These are phyloP conservation scores for Heliamphora pulchella DNA, from an alignment of 179 eudicot species.

Conservation along the genomic window DNA sequence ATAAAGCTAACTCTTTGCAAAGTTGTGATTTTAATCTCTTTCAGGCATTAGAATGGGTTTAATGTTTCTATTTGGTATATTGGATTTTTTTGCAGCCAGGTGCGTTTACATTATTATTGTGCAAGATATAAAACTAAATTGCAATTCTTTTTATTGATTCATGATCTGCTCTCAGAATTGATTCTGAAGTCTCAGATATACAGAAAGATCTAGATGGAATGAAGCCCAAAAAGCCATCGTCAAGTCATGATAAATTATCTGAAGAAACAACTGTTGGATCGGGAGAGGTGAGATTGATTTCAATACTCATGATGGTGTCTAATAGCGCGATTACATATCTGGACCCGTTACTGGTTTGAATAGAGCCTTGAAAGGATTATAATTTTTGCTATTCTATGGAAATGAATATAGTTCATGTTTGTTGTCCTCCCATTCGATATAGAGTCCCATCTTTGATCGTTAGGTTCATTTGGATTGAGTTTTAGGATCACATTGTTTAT, in stretches of 20 bases:
- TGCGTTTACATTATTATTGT: background rate
- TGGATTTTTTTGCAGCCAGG: background rate
- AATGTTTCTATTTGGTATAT: too few species aligned
- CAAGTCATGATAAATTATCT: constrained; percentile 26
- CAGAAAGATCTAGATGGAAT: constrained; percentile 47
- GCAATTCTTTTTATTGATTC: background rate
- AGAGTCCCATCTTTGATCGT: background rate
- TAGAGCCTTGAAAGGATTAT: background rate
- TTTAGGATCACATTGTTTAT: background rate
- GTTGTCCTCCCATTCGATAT: background rate
- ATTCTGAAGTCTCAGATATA: constrained; percentile 64
- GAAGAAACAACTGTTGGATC: constrained; percentile 29
- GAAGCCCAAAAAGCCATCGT: constrained; percentile 29
- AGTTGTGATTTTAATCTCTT: background rate
- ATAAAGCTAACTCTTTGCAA: background rate
- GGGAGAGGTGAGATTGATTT: constrained; percentile 46
- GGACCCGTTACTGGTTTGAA: background rate
- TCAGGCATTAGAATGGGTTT: too few species aligned
- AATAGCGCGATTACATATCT: background rate
- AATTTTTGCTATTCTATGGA: background rate
- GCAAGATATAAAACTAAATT: background rate
- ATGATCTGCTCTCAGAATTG: constrained; percentile 68
- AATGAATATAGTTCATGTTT: background rate
- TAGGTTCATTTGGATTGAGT: background rate
- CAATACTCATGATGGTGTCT: background rate